Evolutionary conservation across 768 basidiomycete genomes (phyloP), one percentile per base, ranked within the genome.

Genomic region (Trichaptum fuscoviolaceum): DNA sequence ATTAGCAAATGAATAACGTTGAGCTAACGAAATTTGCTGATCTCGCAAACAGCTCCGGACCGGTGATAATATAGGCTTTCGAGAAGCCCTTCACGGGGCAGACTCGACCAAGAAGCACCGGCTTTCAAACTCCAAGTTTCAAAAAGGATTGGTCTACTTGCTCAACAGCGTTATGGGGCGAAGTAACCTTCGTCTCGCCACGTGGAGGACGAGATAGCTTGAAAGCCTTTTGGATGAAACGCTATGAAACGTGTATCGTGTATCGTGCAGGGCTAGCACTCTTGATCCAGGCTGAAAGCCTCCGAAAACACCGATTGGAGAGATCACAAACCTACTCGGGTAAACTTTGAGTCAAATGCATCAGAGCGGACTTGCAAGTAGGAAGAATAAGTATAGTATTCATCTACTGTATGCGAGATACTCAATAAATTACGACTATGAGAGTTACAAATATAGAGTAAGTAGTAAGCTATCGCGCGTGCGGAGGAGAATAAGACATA

Each of bases 281-380:
- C 42, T 20, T 52, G 42, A 52, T 52, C 42, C 42, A 52, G 42
- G 42, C 42, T 12, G 42, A 52, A 52, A 74, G 74, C 73, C 63
- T 77, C 88, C 67, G 69, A 52, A 52, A 52, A 52, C 42, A 12
- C 42, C 42, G 42, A 52, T 4, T 12, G 42, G 42, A 52, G 20
- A 12, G 20, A 52, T 12, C 42, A 52, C 42, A 52, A 52, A 52
- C 42, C 42, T 52, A 52, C 42, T 4, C 42, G 42, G 42, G 15
- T 52, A 52, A 52, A 52, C 42, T 12, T 52, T 52, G 42, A 52
- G 42, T 52, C 20, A 15, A 52, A 20, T 52, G 10, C 42, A 52
- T 52, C 42, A 15, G 42, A 52, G 42, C 42, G 42, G 42, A 52
- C 42, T 52, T 52, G 42, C 42, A 20, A 52, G 42, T 52, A 52